These are phyloP conservation scores for Biancaea sappan DNA, from an alignment of 306 rosid species.

Conservation along the genomic window DNA sequence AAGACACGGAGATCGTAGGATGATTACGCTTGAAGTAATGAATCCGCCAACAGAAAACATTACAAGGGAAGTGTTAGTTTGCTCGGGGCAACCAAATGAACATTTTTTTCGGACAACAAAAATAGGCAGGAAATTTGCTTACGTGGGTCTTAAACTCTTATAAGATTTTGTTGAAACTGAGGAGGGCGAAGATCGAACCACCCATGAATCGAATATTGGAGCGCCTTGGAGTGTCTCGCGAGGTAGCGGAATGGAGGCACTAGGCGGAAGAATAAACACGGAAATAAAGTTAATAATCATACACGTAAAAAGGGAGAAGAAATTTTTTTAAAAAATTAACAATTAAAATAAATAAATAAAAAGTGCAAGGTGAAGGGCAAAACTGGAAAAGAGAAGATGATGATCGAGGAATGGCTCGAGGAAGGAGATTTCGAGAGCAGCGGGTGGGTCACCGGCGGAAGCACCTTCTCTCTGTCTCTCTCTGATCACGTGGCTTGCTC, in stretches of 20 bases:
- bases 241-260: constrained; percentile 12
- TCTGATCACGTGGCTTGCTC: constrained; percentile 17
- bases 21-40: constrained; percentile 32
- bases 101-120: neutral
- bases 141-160: constrained; percentile 55
- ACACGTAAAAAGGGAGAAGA: neutral
- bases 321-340: too few relatives aligned
- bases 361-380: constrained; percentile 35
- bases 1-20: constrained; percentile 25
- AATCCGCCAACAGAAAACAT: constrained; percentile 29
- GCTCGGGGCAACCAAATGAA: neutral
- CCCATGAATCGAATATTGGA: constrained; percentile 45
- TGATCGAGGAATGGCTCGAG: constrained; percentile 57
- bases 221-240: constrained; percentile 36
- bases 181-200: constrained; percentile 60
- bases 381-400: constrained; percentile 43
- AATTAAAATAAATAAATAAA: neutral
- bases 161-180: constrained; percentile 46
- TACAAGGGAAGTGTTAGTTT: neutral
- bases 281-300: constrained; percentile 22
- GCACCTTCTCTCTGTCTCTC: neutral
- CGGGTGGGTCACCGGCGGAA: constrained; percentile 29
- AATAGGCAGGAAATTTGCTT: constrained; percentile 40
- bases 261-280: constrained; percentile 14
- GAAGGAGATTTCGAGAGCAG: constrained; percentile 54